Evolutionary conservation across 768 basidiomycete genomes (phyloP), one percentile per base, ranked within the genome.

Genomic region (Leccinellum rugosiceps): DNA sequence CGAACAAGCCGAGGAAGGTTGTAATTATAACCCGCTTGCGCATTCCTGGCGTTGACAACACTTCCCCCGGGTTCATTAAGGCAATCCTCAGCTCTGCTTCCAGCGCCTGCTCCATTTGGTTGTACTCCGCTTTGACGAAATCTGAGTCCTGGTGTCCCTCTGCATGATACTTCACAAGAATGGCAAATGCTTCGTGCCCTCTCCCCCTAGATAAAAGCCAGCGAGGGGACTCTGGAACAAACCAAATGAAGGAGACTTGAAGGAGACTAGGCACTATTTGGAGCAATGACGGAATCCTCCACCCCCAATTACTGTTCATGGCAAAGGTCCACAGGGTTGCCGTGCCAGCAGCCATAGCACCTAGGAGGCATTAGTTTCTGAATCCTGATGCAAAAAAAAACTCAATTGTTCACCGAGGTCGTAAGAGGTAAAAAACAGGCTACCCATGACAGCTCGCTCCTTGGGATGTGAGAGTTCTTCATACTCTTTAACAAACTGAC

Each of bases 211-310:
- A 79, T 32, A 86, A 73, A 3, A 87, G 75, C 84, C 84, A 86
- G 44, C 83, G 78, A 15, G 85, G 85, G 2, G 83, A 85, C 64
- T 87, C 85, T 8, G 85, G 84, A 17, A 86, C 72, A 62, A 82
- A 81, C 63, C 67, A 77, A 55, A 85, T 74, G 68, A 86, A 82
- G n/a, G 60, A 56, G 32, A 86, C 66, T 59, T 86, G 85, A 21
- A 85, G 66, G 8, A 75, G 28, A 58, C 78, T 80, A 2, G 85
- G 85, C 1, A 77, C 63, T 23, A 79, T 62, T 66, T 88, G 86
- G 14, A 87, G 76, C 17, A 84, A 82, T 1, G 58, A 58, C 0
- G 84, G 86, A 23, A 86, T 83, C 21, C 86, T 77, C 86, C 86
- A 87, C 6, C 79, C 83, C 83, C 83, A 85, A 63, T 83, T 77